Evolutionary conservation across 2,329 filamentous ascomycete species (phyloP).

Genomic region (Aureobasidium namibiae): DNA sequence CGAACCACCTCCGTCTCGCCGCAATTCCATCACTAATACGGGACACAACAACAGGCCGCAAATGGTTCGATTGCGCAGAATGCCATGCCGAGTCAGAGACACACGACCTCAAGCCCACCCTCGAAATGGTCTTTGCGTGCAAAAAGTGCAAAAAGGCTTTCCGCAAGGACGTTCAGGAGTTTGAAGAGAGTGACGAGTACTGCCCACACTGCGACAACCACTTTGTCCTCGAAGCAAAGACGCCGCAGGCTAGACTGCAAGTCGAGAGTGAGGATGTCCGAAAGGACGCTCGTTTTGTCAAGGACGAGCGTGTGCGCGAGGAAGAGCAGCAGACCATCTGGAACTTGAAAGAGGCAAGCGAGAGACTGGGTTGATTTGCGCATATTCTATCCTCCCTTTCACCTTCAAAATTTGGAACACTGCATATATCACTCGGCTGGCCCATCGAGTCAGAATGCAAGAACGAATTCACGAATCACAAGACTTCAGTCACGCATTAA

Average conservation of each 20-base stretch:
- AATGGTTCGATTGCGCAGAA: constrained; percentile 98
- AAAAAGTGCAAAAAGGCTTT: constrained; percentile 99
- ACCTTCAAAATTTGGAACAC: not conserved
- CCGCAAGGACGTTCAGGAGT: constrained; percentile 84
- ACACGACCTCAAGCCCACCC: constrained; percentile 64
- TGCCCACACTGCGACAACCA: constrained; percentile 99
- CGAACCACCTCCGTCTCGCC: not conserved
- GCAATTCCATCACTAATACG: constrained; percentile 10
- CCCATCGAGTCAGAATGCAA: not conserved
- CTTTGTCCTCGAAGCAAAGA: constrained; percentile 83
- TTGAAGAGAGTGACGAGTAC: constrained; percentile 96
- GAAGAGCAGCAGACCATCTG: constrained; percentile 60
- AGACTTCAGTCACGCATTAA: not conserved
- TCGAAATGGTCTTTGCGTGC: constrained; percentile 92
- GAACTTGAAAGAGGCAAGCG: constrained; percentile 64
- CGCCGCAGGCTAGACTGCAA: constrained; percentile 72
- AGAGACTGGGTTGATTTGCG: constrained; percentile 60
- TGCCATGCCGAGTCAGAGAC: constrained; percentile 76
- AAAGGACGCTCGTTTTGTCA: constrained; percentile 80
- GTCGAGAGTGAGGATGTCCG: constrained; percentile 88
- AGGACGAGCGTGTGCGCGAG: constrained; percentile 68
- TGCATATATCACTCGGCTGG: not conserved
- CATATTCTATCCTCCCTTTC: not conserved
- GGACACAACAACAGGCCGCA: constrained; percentile 52
- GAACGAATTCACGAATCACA: constrained; percentile 8